phyloP scores from a whole-genome alignment of 345 rosid species.

The Durio zibethinus region DNA sequence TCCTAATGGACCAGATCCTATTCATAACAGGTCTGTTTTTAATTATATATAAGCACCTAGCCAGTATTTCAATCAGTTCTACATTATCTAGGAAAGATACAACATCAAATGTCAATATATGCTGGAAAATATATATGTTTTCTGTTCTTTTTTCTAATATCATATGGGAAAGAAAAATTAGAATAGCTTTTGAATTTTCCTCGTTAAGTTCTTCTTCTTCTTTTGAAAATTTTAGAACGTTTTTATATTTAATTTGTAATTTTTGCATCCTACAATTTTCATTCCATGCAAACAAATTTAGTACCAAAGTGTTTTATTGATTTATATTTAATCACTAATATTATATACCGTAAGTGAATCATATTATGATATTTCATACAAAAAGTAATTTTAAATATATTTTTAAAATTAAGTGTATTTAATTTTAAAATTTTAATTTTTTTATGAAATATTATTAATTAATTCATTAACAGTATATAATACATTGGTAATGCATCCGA shows the following conservation, averaged over 20 bases:
- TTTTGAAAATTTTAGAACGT: neutral
- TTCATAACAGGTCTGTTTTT: conserved; percentile 74
- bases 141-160: neutral
- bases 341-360: too few species aligned
- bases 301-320: too few species aligned
- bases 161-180: neutral
- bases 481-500: too few species aligned
- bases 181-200: neutral
- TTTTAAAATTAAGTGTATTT: too few species aligned
- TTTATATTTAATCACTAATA: too few species aligned
- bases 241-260: neutral
- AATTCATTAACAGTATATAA: too few species aligned
- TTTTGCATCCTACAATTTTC: neutral
- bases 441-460: too few species aligned
- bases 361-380: too few species aligned
- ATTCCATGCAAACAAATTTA: neutral
- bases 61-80: neutral
- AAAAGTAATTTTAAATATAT: too few species aligned
- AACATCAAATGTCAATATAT: neutral
- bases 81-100: conserved; percentile 3
- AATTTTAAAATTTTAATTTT: too few species aligned
- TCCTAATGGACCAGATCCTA: conserved; percentile 96
- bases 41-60: neutral
- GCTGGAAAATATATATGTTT: too few species aligned
- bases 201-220: neutral